Conservation (phyloP, 108 stramenopile species). For the Poteriospumella lacustris region DNA sequence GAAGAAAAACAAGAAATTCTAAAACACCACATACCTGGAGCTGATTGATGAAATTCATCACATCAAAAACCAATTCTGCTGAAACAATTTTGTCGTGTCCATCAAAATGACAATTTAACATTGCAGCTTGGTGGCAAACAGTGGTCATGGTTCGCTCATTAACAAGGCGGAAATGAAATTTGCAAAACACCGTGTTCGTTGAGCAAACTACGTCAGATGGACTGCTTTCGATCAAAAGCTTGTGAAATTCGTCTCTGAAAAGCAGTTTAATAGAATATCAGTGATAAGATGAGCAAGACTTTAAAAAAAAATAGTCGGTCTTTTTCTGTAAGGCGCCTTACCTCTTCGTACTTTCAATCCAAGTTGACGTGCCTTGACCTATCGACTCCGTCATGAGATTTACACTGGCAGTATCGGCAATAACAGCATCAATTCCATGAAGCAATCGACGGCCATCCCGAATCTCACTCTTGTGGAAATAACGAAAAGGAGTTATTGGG, state of each 20-base stretch:
- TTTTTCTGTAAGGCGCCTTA: neutral
- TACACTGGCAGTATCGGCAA: conserved; percentile 80
- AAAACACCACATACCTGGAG: conserved; percentile 71
- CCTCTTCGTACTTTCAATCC: conserved; percentile 1
- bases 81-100: conserved; percentile 73
- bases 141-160: conserved; percentile 70
- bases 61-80: conserved; percentile 87
- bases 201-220: conserved; percentile 59
- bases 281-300: neutral
- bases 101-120: conserved; percentile 87
- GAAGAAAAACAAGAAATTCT: too few species aligned
- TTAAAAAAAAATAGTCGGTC: neutral
- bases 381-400: conserved; percentile 58
- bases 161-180: too few species aligned
- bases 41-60: conserved; percentile 95
- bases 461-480: conserved; percentile 38
- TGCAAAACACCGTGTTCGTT: conserved; percentile 76
- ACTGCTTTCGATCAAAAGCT: neutral
- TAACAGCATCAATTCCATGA: conserved; percentile 85
- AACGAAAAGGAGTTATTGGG: conserved; percentile 3
- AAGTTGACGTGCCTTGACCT: neutral
- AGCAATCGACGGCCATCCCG: conserved; percentile 71
- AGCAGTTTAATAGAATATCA: neutral
- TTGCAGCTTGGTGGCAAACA: conserved; percentile 58
- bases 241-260: neutral